These are phyloP conservation scores for Trichoderma pleuroti DNA, from an alignment of 2,329 filamentous ascomycete genomes.

Conservation along the genomic window DNA sequence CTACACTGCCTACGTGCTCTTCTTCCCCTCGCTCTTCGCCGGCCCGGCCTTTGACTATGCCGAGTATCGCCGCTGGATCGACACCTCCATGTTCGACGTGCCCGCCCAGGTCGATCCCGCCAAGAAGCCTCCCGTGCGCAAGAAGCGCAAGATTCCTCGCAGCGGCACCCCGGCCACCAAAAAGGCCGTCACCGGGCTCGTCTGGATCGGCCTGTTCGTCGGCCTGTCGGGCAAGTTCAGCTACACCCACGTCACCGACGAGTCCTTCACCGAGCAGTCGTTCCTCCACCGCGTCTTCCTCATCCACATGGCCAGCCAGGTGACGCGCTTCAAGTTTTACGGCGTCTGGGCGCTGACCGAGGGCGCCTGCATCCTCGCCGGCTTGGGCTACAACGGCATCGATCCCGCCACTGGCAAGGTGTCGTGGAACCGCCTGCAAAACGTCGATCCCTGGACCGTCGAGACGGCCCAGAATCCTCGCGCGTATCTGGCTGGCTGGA, in stretches of 20 bases:
- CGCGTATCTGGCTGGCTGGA: constrained; percentile 88
- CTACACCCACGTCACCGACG: constrained; percentile 59
- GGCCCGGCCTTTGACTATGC: constrained; percentile 93
- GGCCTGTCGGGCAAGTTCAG: constrained; percentile 67
- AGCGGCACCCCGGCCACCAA: constrained; percentile 79
- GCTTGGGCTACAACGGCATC: constrained; percentile 90
- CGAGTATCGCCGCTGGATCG: constrained; percentile 89
- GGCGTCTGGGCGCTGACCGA: constrained; percentile 93
- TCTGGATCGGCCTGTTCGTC: constrained; percentile 78
- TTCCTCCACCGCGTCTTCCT: constrained; percentile 72
- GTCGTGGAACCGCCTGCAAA: constrained; percentile 82
- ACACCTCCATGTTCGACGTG: constrained; percentile 90
- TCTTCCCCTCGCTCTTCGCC: constrained; percentile 86
- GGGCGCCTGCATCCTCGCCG: constrained; percentile 88
- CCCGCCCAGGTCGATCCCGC: constrained; percentile 76
- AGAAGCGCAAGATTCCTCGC: constrained; percentile 87
- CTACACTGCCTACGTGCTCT: constrained; percentile 86
- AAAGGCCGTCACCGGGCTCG: constrained; percentile 69
- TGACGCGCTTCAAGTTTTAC: constrained; percentile 88
- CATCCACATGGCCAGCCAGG: constrained; percentile 79
- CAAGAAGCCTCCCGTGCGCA: constrained; percentile 80
- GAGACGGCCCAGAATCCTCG: constrained; percentile 93
- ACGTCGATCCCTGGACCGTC: constrained; percentile 81
- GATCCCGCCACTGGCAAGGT: constrained; percentile 81
- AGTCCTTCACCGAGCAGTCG: constrained; percentile 62